These are phyloP conservation scores for Trypanosoma vivax DNA, from an alignment of 208 protist genomes.

Conservation along the genomic window DNA sequence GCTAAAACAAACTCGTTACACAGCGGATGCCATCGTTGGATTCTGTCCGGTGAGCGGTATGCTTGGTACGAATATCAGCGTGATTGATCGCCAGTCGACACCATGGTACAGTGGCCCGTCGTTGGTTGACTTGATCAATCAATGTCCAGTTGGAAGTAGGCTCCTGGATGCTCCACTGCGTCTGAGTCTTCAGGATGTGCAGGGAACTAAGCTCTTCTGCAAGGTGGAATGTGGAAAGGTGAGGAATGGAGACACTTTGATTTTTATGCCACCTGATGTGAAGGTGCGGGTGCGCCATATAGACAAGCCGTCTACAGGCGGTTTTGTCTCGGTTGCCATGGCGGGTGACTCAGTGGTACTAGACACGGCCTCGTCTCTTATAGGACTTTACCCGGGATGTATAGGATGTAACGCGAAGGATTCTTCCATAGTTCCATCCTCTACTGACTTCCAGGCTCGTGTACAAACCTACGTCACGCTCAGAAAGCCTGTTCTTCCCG, in stretches of 20 bases:
- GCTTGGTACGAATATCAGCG: constrained; percentile 55
- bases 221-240: constrained; percentile 77
- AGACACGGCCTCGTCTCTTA: constrained; percentile 31
- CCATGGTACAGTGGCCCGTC: constrained; percentile 76
- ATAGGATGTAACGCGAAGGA: constrained; percentile 36
- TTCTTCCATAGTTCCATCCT: constrained; percentile 16
- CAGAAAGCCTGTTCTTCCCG: constrained; percentile 57
- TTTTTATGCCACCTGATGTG: constrained; percentile 58
- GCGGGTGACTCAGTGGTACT: constrained; percentile 76
- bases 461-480: constrained; percentile 73
- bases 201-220: constrained; percentile 48
- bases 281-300: constrained; percentile 45
- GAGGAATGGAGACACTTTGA: constrained; percentile 29
- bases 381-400: constrained; percentile 60
- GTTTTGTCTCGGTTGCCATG: constrained; percentile 54
- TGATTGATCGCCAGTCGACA: constrained; percentile 15
- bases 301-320: constrained; percentile 47
- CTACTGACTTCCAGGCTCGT: constrained; percentile 73
- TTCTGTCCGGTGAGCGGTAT: constrained; percentile 80
- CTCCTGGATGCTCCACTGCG: constrained; percentile 58
- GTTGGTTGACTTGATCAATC: constrained; percentile 67
- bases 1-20: constrained; percentile 90
- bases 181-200: constrained; percentile 67
- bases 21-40: constrained; percentile 44
- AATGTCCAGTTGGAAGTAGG: constrained; percentile 59